Percentiles rank a stretch among this genome's conserved stretches.
Evolutionary conservation across 2,329 filamentous ascomycete genomes (phyloP).

Genomic region (Pyricularia sp.): DNA sequence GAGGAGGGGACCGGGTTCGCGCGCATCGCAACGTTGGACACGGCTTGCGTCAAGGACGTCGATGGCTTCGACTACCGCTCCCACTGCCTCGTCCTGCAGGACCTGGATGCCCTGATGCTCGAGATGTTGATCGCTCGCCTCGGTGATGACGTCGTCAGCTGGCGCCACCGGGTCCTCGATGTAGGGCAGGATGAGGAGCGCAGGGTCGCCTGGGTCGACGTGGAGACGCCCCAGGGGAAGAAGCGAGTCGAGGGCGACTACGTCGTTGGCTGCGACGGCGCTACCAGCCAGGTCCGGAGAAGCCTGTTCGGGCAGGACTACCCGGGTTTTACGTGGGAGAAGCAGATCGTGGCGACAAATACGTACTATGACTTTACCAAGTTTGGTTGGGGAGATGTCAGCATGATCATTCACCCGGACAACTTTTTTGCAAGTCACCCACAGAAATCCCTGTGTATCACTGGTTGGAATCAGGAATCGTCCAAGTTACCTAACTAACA

Average conservation of each 20-base stretch:
- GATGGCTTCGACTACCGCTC: slow-evolving; percentile 29
- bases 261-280: slow-evolving; percentile 31
- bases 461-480: neutral
- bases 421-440: slow-evolving; percentile 37
- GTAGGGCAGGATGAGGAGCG: slow-evolving; percentile 34
- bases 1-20: neutral
- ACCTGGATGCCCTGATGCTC: slow-evolving; percentile 32
- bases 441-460: neutral
- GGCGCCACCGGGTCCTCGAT: slow-evolving; percentile 34
- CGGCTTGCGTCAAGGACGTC: slow-evolving; percentile 19
- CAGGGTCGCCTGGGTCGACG: slow-evolving; percentile 32
- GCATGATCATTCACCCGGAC: slow-evolving; percentile 52
- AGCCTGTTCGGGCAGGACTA: slow-evolving; percentile 45
- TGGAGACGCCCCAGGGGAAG: slow-evolving; percentile 23
- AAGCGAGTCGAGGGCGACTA: slow-evolving; percentile 35
- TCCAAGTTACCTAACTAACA: too few relatives aligned
- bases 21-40: slow-evolving; percentile 27
- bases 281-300: slow-evolving; percentile 28
- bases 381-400: slow-evolving; percentile 43
- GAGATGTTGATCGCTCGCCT: slow-evolving; percentile 26
- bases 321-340: slow-evolving; percentile 50
- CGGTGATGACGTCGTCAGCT: slow-evolving; percentile 25
- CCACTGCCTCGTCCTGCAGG: slow-evolving; percentile 30
- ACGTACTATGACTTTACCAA: slow-evolving; percentile 52
- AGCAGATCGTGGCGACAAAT: slow-evolving; percentile 55